These are phyloP conservation scores for Crithidia expoeki DNA, from an alignment of 208 protist species.

Conservation along the genomic window DNA sequence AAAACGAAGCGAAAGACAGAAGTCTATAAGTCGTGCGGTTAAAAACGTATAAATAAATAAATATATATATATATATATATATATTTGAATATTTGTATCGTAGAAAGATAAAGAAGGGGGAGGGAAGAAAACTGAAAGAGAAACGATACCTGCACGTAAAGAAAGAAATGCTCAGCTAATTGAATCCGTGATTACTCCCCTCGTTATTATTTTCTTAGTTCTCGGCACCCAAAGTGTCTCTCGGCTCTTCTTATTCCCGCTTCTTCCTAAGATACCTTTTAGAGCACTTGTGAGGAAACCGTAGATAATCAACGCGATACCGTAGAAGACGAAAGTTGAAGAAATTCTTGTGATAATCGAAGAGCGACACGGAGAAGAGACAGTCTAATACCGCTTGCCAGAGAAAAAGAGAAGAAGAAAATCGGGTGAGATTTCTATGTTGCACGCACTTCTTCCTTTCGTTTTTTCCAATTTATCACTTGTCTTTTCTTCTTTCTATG, in stretches of 20 bases:
- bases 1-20: background rate
- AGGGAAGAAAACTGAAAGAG: background rate
- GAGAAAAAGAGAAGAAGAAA: constrained; percentile 11
- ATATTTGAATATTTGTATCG: no score
- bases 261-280: no score
- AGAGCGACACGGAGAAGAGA: background rate
- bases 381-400: background rate
- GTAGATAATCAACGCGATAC: background rate
- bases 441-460: background rate
- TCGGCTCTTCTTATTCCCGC: background rate
- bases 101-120: no score
- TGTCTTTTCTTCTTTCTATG: background rate
- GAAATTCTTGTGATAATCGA: background rate
- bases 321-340: background rate
- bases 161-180: no score
- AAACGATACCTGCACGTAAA: background rate
- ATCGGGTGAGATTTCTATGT: background rate
- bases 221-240: no score
- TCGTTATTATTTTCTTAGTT: no score
- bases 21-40: background rate
- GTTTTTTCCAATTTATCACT: background rate
- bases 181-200: no score
- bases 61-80: background rate
- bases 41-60: constrained; percentile 7
- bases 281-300: background rate